Percentiles rank a stretch among this genome's conserved stretches.
Evolutionary conservation across 1,284 basidiomycete species (phyloP).

Genomic region (Flammula alnicola): DNA sequence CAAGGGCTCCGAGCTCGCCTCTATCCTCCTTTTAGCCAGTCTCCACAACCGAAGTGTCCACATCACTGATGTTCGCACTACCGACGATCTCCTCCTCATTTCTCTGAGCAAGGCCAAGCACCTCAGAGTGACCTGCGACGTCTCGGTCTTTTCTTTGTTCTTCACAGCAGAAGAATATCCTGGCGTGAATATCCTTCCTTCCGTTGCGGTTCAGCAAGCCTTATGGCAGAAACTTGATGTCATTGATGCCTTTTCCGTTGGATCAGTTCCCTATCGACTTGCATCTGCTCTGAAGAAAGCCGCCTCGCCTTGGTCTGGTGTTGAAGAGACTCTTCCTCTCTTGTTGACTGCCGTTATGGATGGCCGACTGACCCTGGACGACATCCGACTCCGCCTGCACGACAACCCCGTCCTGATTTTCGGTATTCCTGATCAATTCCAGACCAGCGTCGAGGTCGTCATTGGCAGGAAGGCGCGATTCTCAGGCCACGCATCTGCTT

Average conservation of each 20-base stretch:
- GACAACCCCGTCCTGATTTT: conserved; percentile 96
- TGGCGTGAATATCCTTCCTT: conserved; percentile 71
- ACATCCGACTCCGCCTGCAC: conserved; percentile 81
- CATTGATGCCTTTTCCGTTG: conserved; percentile 94
- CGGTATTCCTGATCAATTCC: conserved; percentile 82
- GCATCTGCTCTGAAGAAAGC: conserved; percentile 70
- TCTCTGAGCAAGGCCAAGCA: conserved; percentile 94
- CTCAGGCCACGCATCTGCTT: conserved; percentile 51
- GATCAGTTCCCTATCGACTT: conserved; percentile 82
- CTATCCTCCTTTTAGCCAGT: conserved; percentile 91
- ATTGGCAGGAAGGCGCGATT: conserved; percentile 79
- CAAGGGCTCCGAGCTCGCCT: conserved; percentile 90
- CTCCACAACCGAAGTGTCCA: conserved; percentile 91
- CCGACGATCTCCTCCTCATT: conserved; percentile 91
- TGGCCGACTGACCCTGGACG: conserved; percentile 82
- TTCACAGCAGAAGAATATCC: conserved; percentile 83
- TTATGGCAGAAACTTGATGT: conserved; percentile 88
- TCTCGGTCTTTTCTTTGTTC: conserved; percentile 93
- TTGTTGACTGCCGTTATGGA: conserved; percentile 87
- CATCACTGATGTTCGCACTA: conserved; percentile 89
- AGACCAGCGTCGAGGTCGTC: conserved; percentile 94
- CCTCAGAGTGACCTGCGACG: conserved; percentile 95
- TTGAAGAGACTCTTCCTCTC: conserved; percentile 89
- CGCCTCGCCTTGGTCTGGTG: conserved; percentile 77
- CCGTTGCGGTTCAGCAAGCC: conserved; percentile 78